Conservation (phyloP, 108 stramenopile genomes). For the Bacterosira constricta region DNA sequence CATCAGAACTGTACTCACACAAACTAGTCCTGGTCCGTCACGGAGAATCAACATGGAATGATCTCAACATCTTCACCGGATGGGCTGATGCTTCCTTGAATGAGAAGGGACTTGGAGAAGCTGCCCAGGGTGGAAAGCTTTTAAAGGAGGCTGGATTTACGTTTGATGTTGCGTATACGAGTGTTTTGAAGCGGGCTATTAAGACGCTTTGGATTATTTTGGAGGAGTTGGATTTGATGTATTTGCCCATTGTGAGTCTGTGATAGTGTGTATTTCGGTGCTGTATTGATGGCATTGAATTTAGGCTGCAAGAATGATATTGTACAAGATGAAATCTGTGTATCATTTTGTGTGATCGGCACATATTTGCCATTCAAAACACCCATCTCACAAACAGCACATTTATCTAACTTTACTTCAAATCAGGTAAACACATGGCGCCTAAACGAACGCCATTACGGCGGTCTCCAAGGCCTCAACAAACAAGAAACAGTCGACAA, state of each 20-base stretch:
- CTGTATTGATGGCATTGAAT: background rate
- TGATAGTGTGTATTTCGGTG: background rate
- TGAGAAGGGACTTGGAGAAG: conserved; percentile 87
- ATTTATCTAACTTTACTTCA: conserved; percentile 27
- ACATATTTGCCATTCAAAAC: no score
- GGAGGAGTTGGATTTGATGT: conserved; percentile 91
- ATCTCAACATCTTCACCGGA: conserved; percentile 85
- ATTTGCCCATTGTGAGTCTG: conserved; percentile 88
- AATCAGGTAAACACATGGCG: conserved; percentile 67
- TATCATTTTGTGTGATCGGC: no score
- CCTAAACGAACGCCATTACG: conserved; percentile 97
- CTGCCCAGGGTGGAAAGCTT: conserved; percentile 79
- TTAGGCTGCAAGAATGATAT: no score
- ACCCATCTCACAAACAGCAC: no score
- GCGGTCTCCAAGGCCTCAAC: conserved; percentile 93
- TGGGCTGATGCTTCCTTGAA: conserved; percentile 95
- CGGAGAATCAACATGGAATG: conserved; percentile 98
- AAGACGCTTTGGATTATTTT: conserved; percentile 87
- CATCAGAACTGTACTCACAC: conserved; percentile 22
- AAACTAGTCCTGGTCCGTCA: conserved; percentile 79
- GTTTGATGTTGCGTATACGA: conserved; percentile 95
- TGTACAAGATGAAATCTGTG: no score
- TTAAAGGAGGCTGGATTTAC: conserved; percentile 71
- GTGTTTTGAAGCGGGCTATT: conserved; percentile 94
- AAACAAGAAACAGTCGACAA: conserved; percentile 98